A percentile compares a stretch with the other conserved stretches of the same genome.
These are phyloP conservation scores for Bolboschoenoplectus hybrid DNA, from an alignment of 202 grass and related monocot species.

Conservation along the genomic window DNA sequence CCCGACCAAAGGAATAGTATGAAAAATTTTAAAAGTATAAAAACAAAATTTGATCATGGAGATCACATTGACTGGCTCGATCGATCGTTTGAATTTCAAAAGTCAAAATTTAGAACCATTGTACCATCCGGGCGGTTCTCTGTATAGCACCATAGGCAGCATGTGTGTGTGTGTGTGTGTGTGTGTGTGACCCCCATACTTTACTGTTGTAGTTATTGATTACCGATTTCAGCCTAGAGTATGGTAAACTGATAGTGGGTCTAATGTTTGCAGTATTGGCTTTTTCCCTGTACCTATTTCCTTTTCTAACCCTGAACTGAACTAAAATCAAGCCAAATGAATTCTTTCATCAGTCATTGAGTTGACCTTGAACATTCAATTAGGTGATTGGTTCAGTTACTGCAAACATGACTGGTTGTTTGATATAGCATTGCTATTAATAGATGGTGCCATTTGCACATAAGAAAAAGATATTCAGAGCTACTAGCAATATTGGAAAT, in stretches of 20 bases:
- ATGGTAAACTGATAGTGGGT: background rate
- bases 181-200: background rate
- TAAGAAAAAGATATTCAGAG: background rate
- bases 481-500: background rate
- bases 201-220: background rate
- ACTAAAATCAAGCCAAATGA: background rate
- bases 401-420: background rate
- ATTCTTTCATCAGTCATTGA: background rate
- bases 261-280: background rate
- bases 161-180: background rate
- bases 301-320: conserved; percentile 16
- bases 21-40: background rate
- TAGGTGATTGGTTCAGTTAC: background rate
- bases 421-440: conserved; percentile 1
- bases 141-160: background rate
- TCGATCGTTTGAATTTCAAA: background rate
- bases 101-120: background rate
- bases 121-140: background rate
- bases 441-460: background rate
- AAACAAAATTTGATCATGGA: background rate
- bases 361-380: conserved; percentile 2
- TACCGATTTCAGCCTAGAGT: background rate
- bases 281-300: background rate
- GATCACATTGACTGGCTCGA: background rate
- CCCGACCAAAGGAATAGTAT: background rate